phyloP scores from a whole-genome alignment of 129 eudicot species.

The Deinandra increscens region DNA sequence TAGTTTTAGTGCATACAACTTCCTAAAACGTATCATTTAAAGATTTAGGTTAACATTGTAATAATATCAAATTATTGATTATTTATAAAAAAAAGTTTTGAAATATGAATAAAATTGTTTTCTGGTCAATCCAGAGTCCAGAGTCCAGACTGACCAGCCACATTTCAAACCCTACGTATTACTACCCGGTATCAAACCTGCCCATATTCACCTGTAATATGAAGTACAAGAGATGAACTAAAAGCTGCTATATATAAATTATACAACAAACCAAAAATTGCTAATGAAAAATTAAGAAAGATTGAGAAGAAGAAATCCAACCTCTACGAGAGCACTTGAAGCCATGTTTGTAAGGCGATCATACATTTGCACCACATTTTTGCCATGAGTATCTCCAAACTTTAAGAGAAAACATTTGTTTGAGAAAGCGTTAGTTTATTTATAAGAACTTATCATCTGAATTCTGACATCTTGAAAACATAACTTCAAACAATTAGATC shows the following conservation, averaged over 20 bases:
- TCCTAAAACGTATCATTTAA: not conserved
- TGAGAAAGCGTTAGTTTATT: slow-evolving; percentile 13
- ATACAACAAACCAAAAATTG: not conserved
- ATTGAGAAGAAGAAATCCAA: slow-evolving; percentile 24
- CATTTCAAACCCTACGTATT: not conserved
- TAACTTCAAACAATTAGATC: not conserved
- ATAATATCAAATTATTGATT: not conserved
- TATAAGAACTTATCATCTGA: not conserved
- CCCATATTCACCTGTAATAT: not conserved
- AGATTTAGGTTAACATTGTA: not conserved
- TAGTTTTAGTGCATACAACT: not conserved
- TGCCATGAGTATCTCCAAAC: slow-evolving; percentile 32
- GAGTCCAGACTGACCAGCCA: not conserved
- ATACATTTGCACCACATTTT: slow-evolving; percentile 62
- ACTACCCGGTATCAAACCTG: not conserved
- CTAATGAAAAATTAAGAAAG: not conserved
- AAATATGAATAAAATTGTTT: not conserved
- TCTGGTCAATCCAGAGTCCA: not conserved
- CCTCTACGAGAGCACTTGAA: slow-evolving; percentile 78
- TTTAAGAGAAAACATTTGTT: slow-evolving; percentile 22
- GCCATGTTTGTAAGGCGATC: slow-evolving; percentile 67
- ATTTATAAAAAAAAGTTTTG: not conserved
- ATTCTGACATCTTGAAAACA: slow-evolving; percentile 1
- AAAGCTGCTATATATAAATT: not conserved
- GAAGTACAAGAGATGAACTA: not conserved